Conservation (phyloP, 208 protist genomes). For the Trypanosomatidae sp. region DNA sequence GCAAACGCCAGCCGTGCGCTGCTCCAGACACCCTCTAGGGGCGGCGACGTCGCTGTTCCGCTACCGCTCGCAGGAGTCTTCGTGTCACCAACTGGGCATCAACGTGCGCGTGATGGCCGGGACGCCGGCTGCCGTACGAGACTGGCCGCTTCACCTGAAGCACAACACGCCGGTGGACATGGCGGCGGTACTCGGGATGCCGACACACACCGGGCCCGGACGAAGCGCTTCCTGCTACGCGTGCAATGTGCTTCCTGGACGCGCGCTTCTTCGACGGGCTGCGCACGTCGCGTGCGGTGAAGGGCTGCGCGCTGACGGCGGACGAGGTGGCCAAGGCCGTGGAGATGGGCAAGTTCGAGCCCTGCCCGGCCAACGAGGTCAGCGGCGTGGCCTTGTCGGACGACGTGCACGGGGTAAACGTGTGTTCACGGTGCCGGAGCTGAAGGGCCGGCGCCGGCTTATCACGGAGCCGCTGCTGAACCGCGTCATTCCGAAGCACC, state of each 20-base stretch:
- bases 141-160: constrained; percentile 6
- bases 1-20: no score
- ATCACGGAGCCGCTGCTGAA: constrained; percentile 42
- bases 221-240: constrained; percentile 3
- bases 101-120: background rate
- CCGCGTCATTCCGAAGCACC: constrained; percentile 24
- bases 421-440: constrained; percentile 30
- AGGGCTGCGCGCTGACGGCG: constrained; percentile 5
- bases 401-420: constrained; percentile 22
- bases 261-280: constrained; percentile 1
- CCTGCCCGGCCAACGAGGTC: background rate
- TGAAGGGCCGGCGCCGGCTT: constrained; percentile 34
- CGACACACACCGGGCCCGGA: background rate
- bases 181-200: constrained; percentile 4
- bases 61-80: constrained; percentile 3
- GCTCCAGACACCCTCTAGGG: no score
- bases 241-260: constrained; percentile 6
- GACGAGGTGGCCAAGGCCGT: background rate
- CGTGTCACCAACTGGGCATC: background rate
- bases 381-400: background rate
- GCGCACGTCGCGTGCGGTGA: background rate
- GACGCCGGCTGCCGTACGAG: background rate
- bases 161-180: constrained; percentile 9
- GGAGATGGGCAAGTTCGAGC: constrained; percentile 8
- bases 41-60: constrained; percentile 2